Evolutionary conservation across 2,329 filamentous ascomycete genomes (phyloP), one percentile per base, ranked within the genome.

Genomic region (Botrytis deweyae): DNA sequence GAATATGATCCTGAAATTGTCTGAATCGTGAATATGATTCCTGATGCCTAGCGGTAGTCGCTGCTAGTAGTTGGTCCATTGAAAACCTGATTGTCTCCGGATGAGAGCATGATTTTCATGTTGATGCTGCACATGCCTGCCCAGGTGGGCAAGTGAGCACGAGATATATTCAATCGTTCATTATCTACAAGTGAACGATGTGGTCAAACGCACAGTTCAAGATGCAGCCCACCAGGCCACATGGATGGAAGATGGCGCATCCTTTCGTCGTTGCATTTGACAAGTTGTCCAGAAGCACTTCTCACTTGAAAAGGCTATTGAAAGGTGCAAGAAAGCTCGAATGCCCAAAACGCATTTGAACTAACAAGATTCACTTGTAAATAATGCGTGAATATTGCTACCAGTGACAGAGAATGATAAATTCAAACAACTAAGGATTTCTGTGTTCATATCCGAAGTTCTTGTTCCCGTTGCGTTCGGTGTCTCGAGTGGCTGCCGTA

Each of bases 321-420:
- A 68, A n/a, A 7, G 40, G 36, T 42, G 20, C 40, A 25, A n/a
- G 25, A 29, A n/a, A 40, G 33, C 12, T 55, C 44, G 44, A 38
- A 29, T 69, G 16, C 49, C 49, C 25, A 52, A 69, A 42, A 46
- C 49, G 22, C 2, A 38, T 18, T 58, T 20, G 0, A 40, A 69
- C 25, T 3, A 85, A 76, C 83, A 85, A 75, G 78, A 83, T 5
- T 83, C 81, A 0, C 84, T 81, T 72, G 74, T 83, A 36, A 84
- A 83, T 74, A 82, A 83, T 10, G 76, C 6, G n/a, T 29, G 25
- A 8, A 29, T 55, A 1, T 55, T 8, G 52, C n/a, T 29, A 55
- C 12, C 7, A 29, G 52, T 8, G 52, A 55, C 25, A 29, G 52
- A 14, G n/a, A 55, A 55, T 25, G 7, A 55, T 29, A 29, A n/a